A percentile compares a stretch with the other conserved stretches of the same genome.
These are phyloP conservation scores for Inga oerstediana DNA, from an alignment of 306 rosid genomes.

Conservation along the genomic window DNA sequence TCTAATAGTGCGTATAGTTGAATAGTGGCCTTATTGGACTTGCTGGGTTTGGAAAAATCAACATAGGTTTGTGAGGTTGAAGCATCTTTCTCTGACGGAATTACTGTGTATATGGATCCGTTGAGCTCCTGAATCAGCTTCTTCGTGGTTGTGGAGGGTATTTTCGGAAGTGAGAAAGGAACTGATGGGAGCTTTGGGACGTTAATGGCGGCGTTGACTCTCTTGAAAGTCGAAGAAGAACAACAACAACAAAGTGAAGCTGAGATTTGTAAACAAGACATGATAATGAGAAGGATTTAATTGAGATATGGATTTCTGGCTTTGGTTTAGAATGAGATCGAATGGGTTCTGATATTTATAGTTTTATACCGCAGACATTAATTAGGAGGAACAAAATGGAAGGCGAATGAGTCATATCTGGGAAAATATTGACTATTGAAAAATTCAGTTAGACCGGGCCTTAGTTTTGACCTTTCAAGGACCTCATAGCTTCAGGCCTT, in stretches of 20 bases:
- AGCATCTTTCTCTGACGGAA: conserved; percentile 3
- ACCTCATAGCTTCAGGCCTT: neutral
- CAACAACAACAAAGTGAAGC: conserved; percentile 24
- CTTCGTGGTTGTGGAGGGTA: neutral
- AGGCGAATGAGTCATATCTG: neutral
- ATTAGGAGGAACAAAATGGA: neutral
- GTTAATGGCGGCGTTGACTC: conserved; percentile 47
- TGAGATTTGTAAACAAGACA: conserved; percentile 37
- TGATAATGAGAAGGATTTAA: conserved; percentile 26
- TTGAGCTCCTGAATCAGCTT: conserved; percentile 35
- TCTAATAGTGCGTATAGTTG: conserved; percentile 53
- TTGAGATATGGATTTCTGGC: neutral
- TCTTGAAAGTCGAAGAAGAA: conserved; percentile 33
- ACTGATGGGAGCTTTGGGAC: conserved; percentile 45
- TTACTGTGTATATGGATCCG: neutral
- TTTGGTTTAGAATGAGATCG: neutral
- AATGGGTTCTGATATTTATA: neutral
- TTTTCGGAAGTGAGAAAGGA: conserved; percentile 23
- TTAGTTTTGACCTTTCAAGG: neutral
- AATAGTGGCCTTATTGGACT: neutral
- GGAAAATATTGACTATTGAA: neutral
- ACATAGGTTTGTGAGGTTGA: neutral
- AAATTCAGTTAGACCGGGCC: neutral
- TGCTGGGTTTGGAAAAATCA: neutral
- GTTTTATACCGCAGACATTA: neutral